These are phyloP conservation scores for Alnus glutinosa DNA, from an alignment of 306 rosid species.

Conservation along the genomic window DNA sequence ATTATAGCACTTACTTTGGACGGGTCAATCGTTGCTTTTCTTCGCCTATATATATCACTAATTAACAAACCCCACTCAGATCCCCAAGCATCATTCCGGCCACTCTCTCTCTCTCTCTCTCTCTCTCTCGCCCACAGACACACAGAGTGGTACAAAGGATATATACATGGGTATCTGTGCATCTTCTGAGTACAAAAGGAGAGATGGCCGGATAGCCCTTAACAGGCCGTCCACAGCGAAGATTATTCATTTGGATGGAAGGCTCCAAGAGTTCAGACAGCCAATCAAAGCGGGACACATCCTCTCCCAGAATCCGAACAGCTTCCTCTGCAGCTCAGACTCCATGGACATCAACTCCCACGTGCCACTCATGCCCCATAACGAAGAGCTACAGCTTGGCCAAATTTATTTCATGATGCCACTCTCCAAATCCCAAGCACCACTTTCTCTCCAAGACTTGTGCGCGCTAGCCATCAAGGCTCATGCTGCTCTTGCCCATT, in stretches of 20 bases:
- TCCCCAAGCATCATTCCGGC: background rate
- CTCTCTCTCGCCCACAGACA: constrained; percentile 1
- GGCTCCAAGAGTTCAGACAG: constrained; percentile 48
- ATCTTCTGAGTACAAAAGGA: constrained; percentile 36
- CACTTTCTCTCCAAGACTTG: constrained; percentile 55
- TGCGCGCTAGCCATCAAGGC: constrained; percentile 59
- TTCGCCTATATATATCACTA: constrained; percentile 16
- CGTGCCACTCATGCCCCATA: constrained; percentile 28
- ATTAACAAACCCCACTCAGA: background rate
- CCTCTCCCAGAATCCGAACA: constrained; percentile 53
- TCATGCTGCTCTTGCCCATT: constrained; percentile 49
- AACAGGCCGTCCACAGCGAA: constrained; percentile 35
- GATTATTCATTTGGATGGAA: constrained; percentile 53
- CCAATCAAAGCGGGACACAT: constrained; percentile 46
- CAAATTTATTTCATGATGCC: constrained; percentile 61
- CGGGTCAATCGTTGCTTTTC: background rate
- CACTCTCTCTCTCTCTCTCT: constrained; percentile 6
- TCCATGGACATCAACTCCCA: constrained; percentile 45
- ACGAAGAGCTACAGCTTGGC: constrained; percentile 55
- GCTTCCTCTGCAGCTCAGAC: constrained; percentile 57
- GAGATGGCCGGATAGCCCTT: constrained; percentile 17
- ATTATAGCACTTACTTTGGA: no score
- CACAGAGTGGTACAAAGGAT: background rate
- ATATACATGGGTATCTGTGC: constrained; percentile 57
- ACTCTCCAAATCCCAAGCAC: constrained; percentile 23